Evolutionary conservation across 208 protist genomes (phyloP), one percentile per base, ranked within the genome.

Genomic region (Trichomonas vaginalis): DNA sequence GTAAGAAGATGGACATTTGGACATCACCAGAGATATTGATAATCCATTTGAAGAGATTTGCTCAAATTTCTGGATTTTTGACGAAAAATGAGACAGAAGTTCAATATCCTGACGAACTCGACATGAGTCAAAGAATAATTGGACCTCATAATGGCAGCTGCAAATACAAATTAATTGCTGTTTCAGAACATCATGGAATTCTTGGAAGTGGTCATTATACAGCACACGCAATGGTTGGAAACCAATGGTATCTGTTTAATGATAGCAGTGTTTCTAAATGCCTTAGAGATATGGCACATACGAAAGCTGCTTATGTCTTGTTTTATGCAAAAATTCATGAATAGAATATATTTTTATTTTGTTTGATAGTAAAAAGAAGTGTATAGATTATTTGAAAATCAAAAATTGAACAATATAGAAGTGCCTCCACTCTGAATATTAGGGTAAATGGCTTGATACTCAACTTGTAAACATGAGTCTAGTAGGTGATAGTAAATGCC

Each of bases 1-100:
- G 61, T 32, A 95, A 95, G 45, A 70, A 95, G 27, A n/a, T 95
- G 10, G 92, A 95, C 27, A 39, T 95, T 80, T 95, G 92, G 92
- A 80, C 3, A 3, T 0, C 61, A 40, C 92, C 92, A 47, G 17
- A 95, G 35, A 46, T 70, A 14, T n/a, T 95, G 0, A 80, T 95
- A 1, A 80, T 95, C n/a, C 92, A 95, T 37, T 47, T 95, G 39
- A 95, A 95, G 35, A 15, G 92, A 45, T 95, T 82, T 49, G 47
- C 61, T 21, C 32, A 39, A n/a, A 35, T 1, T 47, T n/a, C 27
- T 40, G 61, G 61, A 0, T 32, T 32, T 14, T 45, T 17, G 0
- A 95, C 61, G n/a, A 79, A 95, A 47, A 17, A 35, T 46, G 40
- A 40, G 35, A 49, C 23, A n/a, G 35, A 61, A 51, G 48, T 95